Base-by-base conservation (phyloP, 106 monocot species). In the Platanthera guangdongensis region DNA sequence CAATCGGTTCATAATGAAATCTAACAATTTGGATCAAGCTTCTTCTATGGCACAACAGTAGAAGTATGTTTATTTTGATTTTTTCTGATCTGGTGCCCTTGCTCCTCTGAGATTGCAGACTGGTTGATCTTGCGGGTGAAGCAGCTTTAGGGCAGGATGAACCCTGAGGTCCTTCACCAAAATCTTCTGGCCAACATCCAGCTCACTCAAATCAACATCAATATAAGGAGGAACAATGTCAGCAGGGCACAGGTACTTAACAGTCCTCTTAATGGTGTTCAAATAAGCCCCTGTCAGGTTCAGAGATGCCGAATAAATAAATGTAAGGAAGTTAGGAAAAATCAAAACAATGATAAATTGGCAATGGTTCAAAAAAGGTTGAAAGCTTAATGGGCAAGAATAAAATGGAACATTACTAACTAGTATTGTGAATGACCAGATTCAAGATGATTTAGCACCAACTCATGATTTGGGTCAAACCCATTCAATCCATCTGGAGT, bases 191-290 rank as follows among this genome's bases (percentile, higher is more conserved):
- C 89, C 89, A 7, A 88, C 89, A 84, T 97, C 94, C 75, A 97
- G 77, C 50, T 94, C 91, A 32, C 94, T 97, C 45, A 97, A 54
- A 77, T 97, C 97, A 19, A 99, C 97, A 67, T 99, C 94, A 54
- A 99, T 94, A 74, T 94, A 99, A 7, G 97, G 97, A 25, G 97
- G 97, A 51, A 99, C 77, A 46, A 99, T 92, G 77, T 99, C 97
- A 21, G 97, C 94, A 32, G 91, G 97, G 74, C 97, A 92, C 12
- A 94, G 83, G 74, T 86, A 99, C 48, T 88, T 88, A 15, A 92
- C 91, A 12, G 94, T 94, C 74, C 97, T 86, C 77, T 85, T 87
- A 57, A 99, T 92, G 15, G 91, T 86, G 76, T 99, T 94, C 73
- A 99, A 81, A 73, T 89, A 94, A 62, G 89, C 86, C 8, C 97